These are phyloP conservation scores for Sarocladiaceae sp. DNA, from an alignment of 2,329 filamentous ascomycete genomes.

Conservation along the genomic window DNA sequence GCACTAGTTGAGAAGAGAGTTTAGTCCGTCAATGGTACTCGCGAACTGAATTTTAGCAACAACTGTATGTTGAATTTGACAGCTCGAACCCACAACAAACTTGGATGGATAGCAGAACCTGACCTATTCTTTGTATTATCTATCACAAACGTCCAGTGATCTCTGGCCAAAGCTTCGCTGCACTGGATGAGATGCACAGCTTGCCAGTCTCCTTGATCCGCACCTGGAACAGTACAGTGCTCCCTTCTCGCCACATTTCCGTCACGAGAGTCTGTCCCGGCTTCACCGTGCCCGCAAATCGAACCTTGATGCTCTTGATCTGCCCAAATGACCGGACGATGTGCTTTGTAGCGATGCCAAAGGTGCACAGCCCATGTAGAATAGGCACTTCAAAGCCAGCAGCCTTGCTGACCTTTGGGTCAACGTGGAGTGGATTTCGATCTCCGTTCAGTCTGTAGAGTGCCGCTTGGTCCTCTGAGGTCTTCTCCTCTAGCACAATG, in stretches of 20 bases:
- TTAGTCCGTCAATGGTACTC: no score
- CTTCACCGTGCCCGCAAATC: conserved; percentile 80
- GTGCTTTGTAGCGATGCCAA: conserved; percentile 87
- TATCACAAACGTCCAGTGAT: no score
- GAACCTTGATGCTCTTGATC: conserved; percentile 87
- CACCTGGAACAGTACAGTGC: conserved; percentile 76
- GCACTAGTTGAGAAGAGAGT: no score
- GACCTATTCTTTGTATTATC: no score
- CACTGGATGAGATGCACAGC: no score
- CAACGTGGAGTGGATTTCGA: conserved; percentile 78
- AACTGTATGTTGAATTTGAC: no score
- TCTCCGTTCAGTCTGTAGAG: conserved; percentile 92
- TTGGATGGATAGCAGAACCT: no score
- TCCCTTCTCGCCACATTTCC: conserved; percentile 90
- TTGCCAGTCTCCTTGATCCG: conserved; percentile 91
- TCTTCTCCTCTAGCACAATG: conserved; percentile 79
- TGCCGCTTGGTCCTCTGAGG: conserved; percentile 84
- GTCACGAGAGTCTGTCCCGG: conserved; percentile 84
- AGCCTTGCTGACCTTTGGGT: conserved; percentile 88
- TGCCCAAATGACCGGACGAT: conserved; percentile 64
- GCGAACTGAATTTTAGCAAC: no score
- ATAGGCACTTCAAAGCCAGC: conserved; percentile 94
- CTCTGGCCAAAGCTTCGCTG: no score
- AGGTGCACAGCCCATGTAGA: conserved; percentile 89
- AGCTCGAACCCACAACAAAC: no score